Conservation (phyloP, 2,329 filamentous ascomycete species). For the Alternaria triticina region DNA sequence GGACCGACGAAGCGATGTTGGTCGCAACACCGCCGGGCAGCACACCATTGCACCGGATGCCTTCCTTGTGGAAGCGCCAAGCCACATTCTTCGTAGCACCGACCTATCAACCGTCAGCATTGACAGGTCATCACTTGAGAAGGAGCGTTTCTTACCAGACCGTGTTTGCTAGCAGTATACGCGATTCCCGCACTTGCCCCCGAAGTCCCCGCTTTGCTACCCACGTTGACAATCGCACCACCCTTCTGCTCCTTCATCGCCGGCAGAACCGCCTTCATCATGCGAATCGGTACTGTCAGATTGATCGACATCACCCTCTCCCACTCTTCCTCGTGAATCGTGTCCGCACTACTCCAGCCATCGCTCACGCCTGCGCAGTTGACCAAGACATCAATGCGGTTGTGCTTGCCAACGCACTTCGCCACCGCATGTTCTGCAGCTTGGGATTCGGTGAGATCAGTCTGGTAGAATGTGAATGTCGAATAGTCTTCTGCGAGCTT, state of each 20-base stretch:
- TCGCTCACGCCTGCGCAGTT: slow-evolving; percentile 57
- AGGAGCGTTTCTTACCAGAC: slow-evolving; percentile 41
- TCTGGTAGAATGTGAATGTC: slow-evolving; percentile 33
- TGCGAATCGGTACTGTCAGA: slow-evolving; percentile 52
- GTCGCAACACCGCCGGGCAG: slow-evolving; percentile 48
- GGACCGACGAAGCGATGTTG: slow-evolving; percentile 31
- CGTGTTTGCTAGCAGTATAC: slow-evolving; percentile 56
- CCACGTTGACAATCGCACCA: slow-evolving; percentile 54
- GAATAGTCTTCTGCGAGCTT: slow-evolving; percentile 20
- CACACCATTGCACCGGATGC: slow-evolving; percentile 56
- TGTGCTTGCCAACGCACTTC: slow-evolving; percentile 29
- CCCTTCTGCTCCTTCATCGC: slow-evolving; percentile 50
- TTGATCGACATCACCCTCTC: slow-evolving; percentile 52
- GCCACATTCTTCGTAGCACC: slow-evolving; percentile 58
- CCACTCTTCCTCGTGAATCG: slow-evolving; percentile 49
- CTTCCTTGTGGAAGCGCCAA: slow-evolving; percentile 54
- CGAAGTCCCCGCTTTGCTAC: slow-evolving; percentile 35
- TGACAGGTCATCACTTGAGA: accelerated
- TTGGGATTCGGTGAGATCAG: slow-evolving; percentile 25
- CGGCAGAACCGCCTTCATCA: slow-evolving; percentile 55
- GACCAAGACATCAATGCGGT: slow-evolving; percentile 50
- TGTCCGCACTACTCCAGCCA: slow-evolving; percentile 50
- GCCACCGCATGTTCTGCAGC: slow-evolving; percentile 32
- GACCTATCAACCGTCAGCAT: slow-evolving; percentile 27
- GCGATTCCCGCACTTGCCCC: slow-evolving; percentile 53